Conservation (phyloP, 108 stramenopile species). For the Parmales sp. region DNA sequence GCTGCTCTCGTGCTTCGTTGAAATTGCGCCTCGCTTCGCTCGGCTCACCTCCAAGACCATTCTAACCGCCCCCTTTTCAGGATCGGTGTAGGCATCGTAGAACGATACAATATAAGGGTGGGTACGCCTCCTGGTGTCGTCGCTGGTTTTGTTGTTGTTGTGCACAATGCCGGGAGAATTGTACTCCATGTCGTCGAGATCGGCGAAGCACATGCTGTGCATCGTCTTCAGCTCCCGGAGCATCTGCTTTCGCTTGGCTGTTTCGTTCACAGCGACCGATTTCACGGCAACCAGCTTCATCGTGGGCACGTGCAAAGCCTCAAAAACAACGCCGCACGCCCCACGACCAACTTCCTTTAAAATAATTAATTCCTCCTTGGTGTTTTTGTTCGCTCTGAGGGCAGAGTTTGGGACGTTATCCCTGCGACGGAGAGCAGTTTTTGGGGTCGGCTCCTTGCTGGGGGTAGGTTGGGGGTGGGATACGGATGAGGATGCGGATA, state of each 20-base stretch:
- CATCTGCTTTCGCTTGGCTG: conserved; percentile 36
- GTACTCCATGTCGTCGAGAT: background rate
- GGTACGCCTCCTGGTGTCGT: too few relatives aligned
- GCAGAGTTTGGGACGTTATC: background rate
- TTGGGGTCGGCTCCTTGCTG: too few relatives aligned
- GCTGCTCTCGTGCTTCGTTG: too few relatives aligned
- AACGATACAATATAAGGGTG: conserved; percentile 38
- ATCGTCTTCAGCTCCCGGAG: conserved; percentile 37
- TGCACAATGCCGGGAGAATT: background rate
- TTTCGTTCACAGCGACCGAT: conserved; percentile 39
- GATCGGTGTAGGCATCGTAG: conserved; percentile 49
- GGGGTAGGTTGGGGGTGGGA: too few relatives aligned
- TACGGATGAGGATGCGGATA: too few relatives aligned
- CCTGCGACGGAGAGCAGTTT: too few relatives aligned
- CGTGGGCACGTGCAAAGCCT: conserved; percentile 47
- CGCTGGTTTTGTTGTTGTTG: too few relatives aligned
- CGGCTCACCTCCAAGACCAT: conserved; percentile 41
- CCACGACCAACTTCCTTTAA: conserved; percentile 41
- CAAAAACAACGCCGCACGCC: conserved; percentile 41
- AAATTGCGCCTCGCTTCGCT: too few relatives aligned
- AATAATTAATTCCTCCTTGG: conserved; percentile 33
- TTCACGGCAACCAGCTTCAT: conserved; percentile 54
- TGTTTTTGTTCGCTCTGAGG: background rate
- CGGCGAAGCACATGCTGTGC: conserved; percentile 20
- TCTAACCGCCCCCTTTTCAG: conserved; percentile 28